Conservation (phyloP, 2,329 filamentous ascomycete genomes). For the Diplodia corticola region DNA sequence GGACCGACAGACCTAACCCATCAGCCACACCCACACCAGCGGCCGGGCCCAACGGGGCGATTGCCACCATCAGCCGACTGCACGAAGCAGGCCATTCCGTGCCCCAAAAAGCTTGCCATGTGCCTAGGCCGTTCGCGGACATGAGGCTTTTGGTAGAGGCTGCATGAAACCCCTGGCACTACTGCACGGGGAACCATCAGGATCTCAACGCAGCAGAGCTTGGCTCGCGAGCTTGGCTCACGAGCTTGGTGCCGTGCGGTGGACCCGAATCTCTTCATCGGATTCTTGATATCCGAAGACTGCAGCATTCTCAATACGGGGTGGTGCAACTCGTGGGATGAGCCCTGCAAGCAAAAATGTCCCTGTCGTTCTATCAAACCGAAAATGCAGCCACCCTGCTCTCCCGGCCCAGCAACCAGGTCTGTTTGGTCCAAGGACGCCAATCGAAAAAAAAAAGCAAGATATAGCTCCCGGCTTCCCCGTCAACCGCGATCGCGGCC, state of each 20-base stretch:
- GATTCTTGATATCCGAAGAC: not conserved
- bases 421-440: not conserved
- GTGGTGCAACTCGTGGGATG: not conserved
- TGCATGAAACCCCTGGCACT: not conserved
- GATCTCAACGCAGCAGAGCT: not conserved
- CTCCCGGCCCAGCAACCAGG: not conserved
- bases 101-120: too few species aligned
- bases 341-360: not conserved
- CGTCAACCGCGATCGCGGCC: not conserved
- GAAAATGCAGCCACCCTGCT: not conserved
- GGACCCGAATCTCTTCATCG: not conserved
- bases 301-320: not conserved
- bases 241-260: too few species aligned
- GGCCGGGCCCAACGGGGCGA: not conserved
- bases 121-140: not conserved
- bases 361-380: not conserved
- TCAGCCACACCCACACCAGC: not conserved
- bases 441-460: not conserved
- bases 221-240: too few species aligned
- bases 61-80: too few species aligned
- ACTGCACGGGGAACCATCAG: not conserved
- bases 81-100: too few species aligned
- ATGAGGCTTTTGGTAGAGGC: not conserved
- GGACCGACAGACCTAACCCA: not conserved
- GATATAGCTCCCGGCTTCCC: not conserved